Percentiles rank a stretch among this genome's conserved stretches.
Evolutionary conservation across 257 asterid species (phyloP).

Genomic region (Perilla frutescens): DNA sequence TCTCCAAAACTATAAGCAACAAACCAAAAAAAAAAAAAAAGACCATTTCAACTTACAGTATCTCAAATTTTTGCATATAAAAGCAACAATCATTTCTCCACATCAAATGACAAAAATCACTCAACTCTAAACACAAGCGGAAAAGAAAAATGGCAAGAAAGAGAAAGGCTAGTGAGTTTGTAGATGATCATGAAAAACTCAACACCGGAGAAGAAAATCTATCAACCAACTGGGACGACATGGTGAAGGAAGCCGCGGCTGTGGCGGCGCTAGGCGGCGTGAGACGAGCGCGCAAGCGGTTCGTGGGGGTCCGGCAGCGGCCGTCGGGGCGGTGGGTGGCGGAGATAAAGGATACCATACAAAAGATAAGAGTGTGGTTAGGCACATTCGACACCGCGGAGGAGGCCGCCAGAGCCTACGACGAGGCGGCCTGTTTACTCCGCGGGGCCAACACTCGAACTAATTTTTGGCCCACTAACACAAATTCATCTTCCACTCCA

Average conservation of each 20-base stretch:
- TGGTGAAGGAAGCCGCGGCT: constrained; percentile 58
- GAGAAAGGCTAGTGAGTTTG: constrained; percentile 51
- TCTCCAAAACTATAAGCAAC: background rate
- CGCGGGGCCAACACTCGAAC: constrained; percentile 87
- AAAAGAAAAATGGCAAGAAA: constrained; percentile 59
- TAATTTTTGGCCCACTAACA: constrained; percentile 73
- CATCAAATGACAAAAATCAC: constrained; percentile 21
- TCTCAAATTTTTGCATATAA: constrained; percentile 32
- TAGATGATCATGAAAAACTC: constrained; percentile 30
- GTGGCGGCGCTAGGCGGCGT: constrained; percentile 54
- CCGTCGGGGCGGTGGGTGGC: constrained; percentile 92
- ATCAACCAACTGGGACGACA: constrained; percentile 51
- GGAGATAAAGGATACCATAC: constrained; percentile 80
- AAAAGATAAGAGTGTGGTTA: constrained; percentile 77
- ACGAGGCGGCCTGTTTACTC: constrained; percentile 85
- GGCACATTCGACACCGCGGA: constrained; percentile 87
- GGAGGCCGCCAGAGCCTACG: constrained; percentile 82
- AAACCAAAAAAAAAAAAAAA: constrained; percentile 8
- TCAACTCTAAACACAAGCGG: background rate
- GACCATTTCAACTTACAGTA: constrained; percentile 45
- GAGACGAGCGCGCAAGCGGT: constrained; percentile 58
- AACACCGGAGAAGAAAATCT: constrained; percentile 27
- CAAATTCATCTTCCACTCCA: constrained; percentile 50
- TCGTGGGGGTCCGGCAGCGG: constrained; percentile 79
- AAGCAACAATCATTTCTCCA: constrained; percentile 29